Percentiles rank a stretch among this genome's conserved stretches.
These are phyloP conservation scores for Fomitopsis serialis DNA, from an alignment of 768 basidiomycete species.

Conservation along the genomic window DNA sequence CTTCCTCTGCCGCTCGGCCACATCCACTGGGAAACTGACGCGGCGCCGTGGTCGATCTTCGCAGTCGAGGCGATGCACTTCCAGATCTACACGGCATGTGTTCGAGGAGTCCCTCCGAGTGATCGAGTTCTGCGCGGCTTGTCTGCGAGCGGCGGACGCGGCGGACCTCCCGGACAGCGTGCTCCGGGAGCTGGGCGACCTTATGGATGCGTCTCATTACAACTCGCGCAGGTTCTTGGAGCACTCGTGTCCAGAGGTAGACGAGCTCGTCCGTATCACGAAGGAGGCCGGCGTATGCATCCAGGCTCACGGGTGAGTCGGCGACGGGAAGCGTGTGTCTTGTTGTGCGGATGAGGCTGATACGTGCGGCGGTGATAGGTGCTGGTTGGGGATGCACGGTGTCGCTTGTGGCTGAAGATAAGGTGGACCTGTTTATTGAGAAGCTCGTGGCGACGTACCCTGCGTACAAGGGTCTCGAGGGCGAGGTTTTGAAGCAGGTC, in stretches of 20 bases:
- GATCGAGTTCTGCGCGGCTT: conserved; percentile 67
- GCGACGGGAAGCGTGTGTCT: background rate
- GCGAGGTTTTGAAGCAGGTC: conserved; percentile 53
- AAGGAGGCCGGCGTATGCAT: conserved; percentile 70
- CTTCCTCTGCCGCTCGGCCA: background rate
- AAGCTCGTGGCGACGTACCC: conserved; percentile 54
- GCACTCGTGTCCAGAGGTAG: conserved; percentile 76
- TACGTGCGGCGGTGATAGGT: conserved; percentile 33
- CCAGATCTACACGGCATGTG: conserved; percentile 80
- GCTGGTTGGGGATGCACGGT: conserved; percentile 92
- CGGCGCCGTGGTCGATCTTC: background rate
- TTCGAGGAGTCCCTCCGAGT: conserved; percentile 78
- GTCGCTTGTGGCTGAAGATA: conserved; percentile 63
- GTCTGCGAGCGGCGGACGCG: conserved; percentile 31
- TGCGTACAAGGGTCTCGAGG: conserved; percentile 57
- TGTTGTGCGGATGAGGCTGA: background rate
- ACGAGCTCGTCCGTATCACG: conserved; percentile 62
- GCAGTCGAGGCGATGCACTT: conserved; percentile 77
- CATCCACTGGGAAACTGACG: background rate
- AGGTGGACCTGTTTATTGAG: conserved; percentile 60
- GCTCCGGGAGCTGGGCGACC: conserved; percentile 51
- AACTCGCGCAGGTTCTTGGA: conserved; percentile 68
- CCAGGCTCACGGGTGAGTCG: conserved; percentile 67
- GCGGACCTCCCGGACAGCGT: conserved; percentile 18
- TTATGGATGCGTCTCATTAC: conserved; percentile 78